Evolutionary conservation across 345 rosid genomes (phyloP), one percentile per base, ranked within the genome.

Genomic region (Brassica carinata): DNA sequence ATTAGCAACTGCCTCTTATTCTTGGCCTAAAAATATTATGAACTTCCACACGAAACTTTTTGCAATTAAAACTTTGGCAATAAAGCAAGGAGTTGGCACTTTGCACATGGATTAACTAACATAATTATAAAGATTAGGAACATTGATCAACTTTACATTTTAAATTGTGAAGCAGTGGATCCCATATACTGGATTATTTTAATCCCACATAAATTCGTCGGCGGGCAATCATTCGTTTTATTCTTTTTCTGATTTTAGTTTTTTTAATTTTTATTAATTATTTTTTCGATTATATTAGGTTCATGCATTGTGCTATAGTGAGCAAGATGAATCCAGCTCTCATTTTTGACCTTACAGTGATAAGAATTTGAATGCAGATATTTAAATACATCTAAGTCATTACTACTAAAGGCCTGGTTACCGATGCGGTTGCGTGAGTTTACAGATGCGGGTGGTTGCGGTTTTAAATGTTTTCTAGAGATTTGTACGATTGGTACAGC

Each of bases 151-250:
- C 14, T 68, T 2, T 63, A 19, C 40, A 8, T 63, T 68, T 67
- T 51, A 9, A 66, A 9, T 64, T 55, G 43, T 1, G 17, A 79
- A 31, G 18, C 8, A 14, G 64, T 68, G 66, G 83, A 78, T 68
- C 83, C 79, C 65, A 18, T 45, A 40, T 48, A 31, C 18, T 18
- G 57, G 76, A 51, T 76, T 3, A 66, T 71, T 11, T 29, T 59
- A 59, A 68, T 69, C 48, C 53, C 45, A 63, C 64, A 67, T 36
- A 68, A 69, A 75, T 71, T 74, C 66, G 7, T 65, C 18, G 6
- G 18, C 72, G 79, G 67, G 18, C 51, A 80, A 80, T 80, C 79
- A 80, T 76, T 76, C 36, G 7, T 74, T 48, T 68, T 48, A 80
- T 74, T 69, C 78, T 31, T 7, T 57, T 18, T 17, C 27, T 57